A percentile compares a stretch with the other conserved stretches of the same genome.
Conservation (phyloP, 2,329 filamentous ascomycete genomes). For the Xylaria sp. region DNA sequence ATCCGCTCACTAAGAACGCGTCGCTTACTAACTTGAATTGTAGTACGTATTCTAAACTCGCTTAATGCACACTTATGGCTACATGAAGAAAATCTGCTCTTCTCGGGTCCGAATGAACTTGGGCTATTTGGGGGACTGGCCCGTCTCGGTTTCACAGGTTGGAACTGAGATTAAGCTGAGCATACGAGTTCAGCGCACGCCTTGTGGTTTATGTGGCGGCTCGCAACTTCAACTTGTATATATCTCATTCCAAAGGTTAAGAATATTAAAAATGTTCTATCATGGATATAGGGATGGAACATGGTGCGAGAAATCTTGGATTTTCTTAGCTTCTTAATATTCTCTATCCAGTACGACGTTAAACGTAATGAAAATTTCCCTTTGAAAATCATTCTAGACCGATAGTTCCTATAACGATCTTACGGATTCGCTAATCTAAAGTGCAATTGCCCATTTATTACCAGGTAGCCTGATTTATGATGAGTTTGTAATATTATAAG, state of each 20-base stretch:
- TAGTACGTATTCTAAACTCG: slow-evolving; percentile 37
- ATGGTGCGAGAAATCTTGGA: slow-evolving; percentile 7
- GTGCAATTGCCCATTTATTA: not conserved
- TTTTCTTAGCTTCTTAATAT: slow-evolving; percentile 31
- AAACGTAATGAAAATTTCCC: slow-evolving; percentile 27
- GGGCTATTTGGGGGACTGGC: not conserved
- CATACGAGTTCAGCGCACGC: slow-evolving; percentile 10
- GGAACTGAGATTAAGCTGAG: slow-evolving; percentile 7
- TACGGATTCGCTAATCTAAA: not conserved
- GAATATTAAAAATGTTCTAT: slow-evolving; percentile 27
- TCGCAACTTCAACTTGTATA: slow-evolving; percentile 38
- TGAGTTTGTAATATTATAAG: slow-evolving; percentile 10
- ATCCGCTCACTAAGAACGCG: not conserved
- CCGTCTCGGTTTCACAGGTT: not conserved
- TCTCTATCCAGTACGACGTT: slow-evolving; percentile 12
- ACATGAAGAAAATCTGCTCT: not conserved
- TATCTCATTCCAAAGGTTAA: slow-evolving; percentile 35
- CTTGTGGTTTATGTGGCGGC: slow-evolving; percentile 22
- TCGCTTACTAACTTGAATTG: slow-evolving; percentile 10
- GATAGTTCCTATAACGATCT: not conserved
- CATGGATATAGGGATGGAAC: slow-evolving; percentile 8
- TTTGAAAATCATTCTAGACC: not conserved
- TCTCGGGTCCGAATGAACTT: not conserved
- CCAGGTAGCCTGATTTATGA: not conserved
- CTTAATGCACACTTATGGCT: slow-evolving; percentile 19